Evolutionary conservation across 1,284 basidiomycete species (phyloP), one percentile per base, ranked within the genome.

Genomic region (Microbotryomycetes sp.): DNA sequence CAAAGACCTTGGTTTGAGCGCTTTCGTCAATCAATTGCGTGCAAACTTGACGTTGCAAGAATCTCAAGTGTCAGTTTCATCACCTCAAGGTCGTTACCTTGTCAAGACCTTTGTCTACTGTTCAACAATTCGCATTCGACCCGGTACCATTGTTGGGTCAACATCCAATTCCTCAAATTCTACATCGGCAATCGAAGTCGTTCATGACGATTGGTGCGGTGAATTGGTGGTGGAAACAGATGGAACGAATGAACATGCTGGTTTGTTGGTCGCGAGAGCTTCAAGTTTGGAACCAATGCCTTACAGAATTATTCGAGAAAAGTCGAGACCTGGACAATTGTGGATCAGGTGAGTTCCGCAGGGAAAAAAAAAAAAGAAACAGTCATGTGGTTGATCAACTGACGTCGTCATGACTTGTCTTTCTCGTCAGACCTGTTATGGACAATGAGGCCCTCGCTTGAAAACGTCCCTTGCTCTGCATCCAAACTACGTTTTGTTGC

Each of bases 41-140:
- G 58, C 66, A 49, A 74, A 71, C 9, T 66, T 78, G 62, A 59
- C 68, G 19, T 70, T 79, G 42, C 73, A 74, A 26, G 72, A 75
- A 59, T 77, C 77, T 42, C 72, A 74, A 54, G 72, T 76, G n/a
- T 68, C 74, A 49, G 70, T 75, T 26, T 62, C 71, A 22, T 73
- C 72, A 7, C 72, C 75, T 2, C 73, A 76, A 54, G 74, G 75
- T 14, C 64, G 68, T 19, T 78, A 78, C 65, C 65, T 72, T 12
- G 71, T 78, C 60, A 71, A 73, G 31, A 74, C 74, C 58, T 77
- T 75, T 73, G 72, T 79, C 30, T 78, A 79, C 66, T 70, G 76
- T 4, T 72, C 73, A 0, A 65, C 65, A n/a, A 68, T 76, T 51
- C 65, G 60, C 25, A 56, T 76, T n/a, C 49, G 15, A 36, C 26